Evolutionary conservation across 768 basidiomycete species (phyloP), one percentile per base, ranked within the genome.

Genomic region (Galerina sulciceps): DNA sequence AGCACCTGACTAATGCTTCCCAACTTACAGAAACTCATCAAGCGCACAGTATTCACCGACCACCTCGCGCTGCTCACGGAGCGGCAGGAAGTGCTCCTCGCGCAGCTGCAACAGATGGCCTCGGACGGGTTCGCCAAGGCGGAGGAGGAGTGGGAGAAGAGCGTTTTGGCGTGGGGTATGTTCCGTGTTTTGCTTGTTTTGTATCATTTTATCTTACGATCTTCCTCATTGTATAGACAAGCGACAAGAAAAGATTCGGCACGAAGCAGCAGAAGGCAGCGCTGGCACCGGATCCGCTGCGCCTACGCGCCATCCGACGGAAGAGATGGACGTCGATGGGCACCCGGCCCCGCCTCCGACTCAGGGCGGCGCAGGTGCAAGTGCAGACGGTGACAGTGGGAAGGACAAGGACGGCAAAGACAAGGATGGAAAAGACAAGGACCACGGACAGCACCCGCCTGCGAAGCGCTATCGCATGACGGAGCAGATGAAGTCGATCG

Each of bases 41-140:
- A 94, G 70, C 86, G 94, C 6, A 91, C 91, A n/a, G 85, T 95
- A 11, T 95, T 89, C 74, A 68, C 73, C 0, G 89, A 90, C 9
- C 94, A 96, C 65, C 79, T 84, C 54, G 79, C 81, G 41, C 77
- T 91, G 23, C 76, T 96, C 4, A 78, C 80, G 0, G 80, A 86
- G 55, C 80, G 86, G 44, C 91, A 94, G 70, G 88, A 90, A 0
- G 81, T 82, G 26, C 74, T 93, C 0, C 75, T 97, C 3, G 76
- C 73, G 4, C 83, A 90, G 66, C 82, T 98, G 4, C 76, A 76
- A 43, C 71, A 73, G 9, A 75, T 89, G 38, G 87, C 93, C 0
- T 75, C 83, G 13, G 84, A 85, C 0, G 87, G 88, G 0, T 91
- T 90, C 64, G 65, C 79, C 4, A 86, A 86, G 47, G 89, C 90